These are phyloP conservation scores for Gelatoporia subvermispora DNA, from an alignment of 768 basidiomycete species.

Conservation along the genomic window DNA sequence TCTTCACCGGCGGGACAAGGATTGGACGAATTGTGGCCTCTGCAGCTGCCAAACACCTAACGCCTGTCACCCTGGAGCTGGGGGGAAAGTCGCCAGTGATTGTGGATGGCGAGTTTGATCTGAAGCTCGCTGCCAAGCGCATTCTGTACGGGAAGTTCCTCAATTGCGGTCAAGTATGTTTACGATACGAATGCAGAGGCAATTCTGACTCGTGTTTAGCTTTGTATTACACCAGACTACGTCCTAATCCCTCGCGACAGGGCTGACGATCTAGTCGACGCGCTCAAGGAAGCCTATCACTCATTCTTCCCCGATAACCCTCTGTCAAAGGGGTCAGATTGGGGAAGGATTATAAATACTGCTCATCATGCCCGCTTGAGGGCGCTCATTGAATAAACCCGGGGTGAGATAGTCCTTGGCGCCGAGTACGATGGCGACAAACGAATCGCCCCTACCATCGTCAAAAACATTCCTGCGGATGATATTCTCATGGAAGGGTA, in stretches of 20 bases:
- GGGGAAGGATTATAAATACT: constrained; percentile 48
- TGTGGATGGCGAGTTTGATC: constrained; percentile 56
- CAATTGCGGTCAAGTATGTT: constrained; percentile 55
- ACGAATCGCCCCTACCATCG: constrained; percentile 56
- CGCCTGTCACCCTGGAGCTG: constrained; percentile 43
- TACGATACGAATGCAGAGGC: not conserved
- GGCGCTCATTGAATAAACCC: constrained; percentile 46
- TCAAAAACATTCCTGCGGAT: constrained; percentile 44
- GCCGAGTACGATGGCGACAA: constrained; percentile 35
- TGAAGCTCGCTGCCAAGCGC: constrained; percentile 59
- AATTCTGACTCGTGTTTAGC: constrained; percentile 32
- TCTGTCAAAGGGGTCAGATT: constrained; percentile 33
- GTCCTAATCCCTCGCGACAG: constrained; percentile 37
- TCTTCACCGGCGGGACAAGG: constrained; percentile 28
- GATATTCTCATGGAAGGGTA: constrained; percentile 64
- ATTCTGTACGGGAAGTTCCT: constrained; percentile 74
- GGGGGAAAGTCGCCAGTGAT: constrained; percentile 61
- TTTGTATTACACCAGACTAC: constrained; percentile 63
- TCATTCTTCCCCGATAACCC: constrained; percentile 49
- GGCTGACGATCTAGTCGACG: constrained; percentile 35
- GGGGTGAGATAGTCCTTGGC: constrained; percentile 53
- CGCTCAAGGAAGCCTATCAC: constrained; percentile 36
- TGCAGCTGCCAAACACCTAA: constrained; percentile 49
- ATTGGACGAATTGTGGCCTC: constrained; percentile 36
- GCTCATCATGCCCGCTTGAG: constrained; percentile 50